Conservation (phyloP, 2,329 filamentous ascomycete genomes). For the Aspergillus udagawae region DNA sequence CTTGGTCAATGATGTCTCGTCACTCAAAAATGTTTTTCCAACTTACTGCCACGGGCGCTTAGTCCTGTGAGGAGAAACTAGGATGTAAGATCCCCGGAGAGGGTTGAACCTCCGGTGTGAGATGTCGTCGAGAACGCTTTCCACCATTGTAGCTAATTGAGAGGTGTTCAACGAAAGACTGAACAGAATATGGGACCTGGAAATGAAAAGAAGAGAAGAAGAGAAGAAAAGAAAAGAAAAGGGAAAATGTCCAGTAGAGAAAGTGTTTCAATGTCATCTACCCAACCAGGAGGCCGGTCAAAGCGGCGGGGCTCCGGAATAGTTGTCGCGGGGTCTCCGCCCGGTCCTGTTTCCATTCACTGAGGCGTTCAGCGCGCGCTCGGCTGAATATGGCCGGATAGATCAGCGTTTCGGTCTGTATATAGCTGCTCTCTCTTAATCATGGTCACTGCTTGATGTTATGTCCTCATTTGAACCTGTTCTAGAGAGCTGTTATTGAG, state of each 20-base stretch:
- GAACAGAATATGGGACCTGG: background rate
- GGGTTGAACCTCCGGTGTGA: slow-evolving; percentile 94
- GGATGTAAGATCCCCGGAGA: slow-evolving; percentile 81
- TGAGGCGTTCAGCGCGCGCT: background rate
- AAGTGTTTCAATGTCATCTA: background rate
- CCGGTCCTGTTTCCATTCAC: background rate
- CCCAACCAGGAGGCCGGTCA: background rate
- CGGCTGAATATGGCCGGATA: background rate
- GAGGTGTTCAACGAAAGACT: slow-evolving; percentile 3
- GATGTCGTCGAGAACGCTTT: slow-evolving; percentile 85
- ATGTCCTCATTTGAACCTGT: background rate
- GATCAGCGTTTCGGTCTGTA: background rate
- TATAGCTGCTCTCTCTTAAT: background rate
- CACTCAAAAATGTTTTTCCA: background rate
- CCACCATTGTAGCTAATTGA: slow-evolving; percentile 54
- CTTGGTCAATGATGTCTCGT: background rate
- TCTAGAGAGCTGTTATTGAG: background rate
- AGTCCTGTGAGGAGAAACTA: slow-evolving; percentile 93
- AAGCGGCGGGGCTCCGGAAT: slow-evolving; percentile 6
- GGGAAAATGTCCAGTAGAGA: slow-evolving; percentile 2
- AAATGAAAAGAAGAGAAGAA: slow-evolving; percentile 2
- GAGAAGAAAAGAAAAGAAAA: slow-evolving; percentile 1
- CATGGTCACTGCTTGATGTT: background rate
- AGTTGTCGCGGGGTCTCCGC: slow-evolving; percentile 18
- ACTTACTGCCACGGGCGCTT: slow-evolving; percentile 97